Percentiles rank a stretch among this genome's conserved stretches.
These are phyloP conservation scores for Cyberlindnera galapagoensis DNA, from an alignment of 805 yeast species.

Conservation along the genomic window DNA sequence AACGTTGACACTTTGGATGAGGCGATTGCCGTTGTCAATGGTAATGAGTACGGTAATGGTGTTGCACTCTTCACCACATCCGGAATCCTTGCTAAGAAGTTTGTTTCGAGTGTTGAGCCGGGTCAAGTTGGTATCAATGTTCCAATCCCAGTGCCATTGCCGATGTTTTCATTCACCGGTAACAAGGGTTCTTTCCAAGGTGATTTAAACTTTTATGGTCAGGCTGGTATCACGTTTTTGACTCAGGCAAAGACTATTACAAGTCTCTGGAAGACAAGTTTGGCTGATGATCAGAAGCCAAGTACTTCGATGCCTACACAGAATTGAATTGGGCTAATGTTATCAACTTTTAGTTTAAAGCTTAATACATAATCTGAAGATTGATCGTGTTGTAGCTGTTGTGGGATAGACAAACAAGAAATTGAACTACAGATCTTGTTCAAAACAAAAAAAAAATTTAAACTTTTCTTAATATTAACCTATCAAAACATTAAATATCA, in stretches of 20 bases:
- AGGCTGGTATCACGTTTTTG: slow-evolving; percentile 65
- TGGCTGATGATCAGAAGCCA: slow-evolving; percentile 44
- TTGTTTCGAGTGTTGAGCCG: slow-evolving; percentile 59
- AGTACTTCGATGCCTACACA: slow-evolving; percentile 68
- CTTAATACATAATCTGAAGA: too few species aligned
- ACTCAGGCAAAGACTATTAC: slow-evolving; percentile 76
- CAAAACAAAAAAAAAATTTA: too few species aligned
- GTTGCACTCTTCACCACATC: slow-evolving; percentile 62
- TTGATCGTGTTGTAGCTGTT: too few species aligned
- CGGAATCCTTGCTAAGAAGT: slow-evolving; percentile 65
- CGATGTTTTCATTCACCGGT: slow-evolving; percentile 78
- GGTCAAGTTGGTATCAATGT: slow-evolving; percentile 78
- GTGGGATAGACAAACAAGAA: too few species aligned
- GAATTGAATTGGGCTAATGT: slow-evolving; percentile 23
- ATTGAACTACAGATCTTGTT: too few species aligned
- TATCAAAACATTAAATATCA: too few species aligned
- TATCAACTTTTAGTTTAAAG: too few species aligned
- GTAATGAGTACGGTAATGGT: slow-evolving; percentile 65
- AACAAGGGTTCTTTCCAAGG: slow-evolving; percentile 71
- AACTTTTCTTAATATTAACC: too few species aligned
- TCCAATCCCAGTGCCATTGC: slow-evolving; percentile 76
- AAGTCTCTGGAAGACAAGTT: slow-evolving; percentile 54
- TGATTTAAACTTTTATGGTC: slow-evolving; percentile 74
- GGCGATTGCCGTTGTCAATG: slow-evolving; percentile 59
- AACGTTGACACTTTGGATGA: slow-evolving; percentile 64